Evolutionary conservation across 257 asterid genomes (phyloP), one percentile per base, ranked within the genome.

Genomic region (Haberlea rhodopensis): DNA sequence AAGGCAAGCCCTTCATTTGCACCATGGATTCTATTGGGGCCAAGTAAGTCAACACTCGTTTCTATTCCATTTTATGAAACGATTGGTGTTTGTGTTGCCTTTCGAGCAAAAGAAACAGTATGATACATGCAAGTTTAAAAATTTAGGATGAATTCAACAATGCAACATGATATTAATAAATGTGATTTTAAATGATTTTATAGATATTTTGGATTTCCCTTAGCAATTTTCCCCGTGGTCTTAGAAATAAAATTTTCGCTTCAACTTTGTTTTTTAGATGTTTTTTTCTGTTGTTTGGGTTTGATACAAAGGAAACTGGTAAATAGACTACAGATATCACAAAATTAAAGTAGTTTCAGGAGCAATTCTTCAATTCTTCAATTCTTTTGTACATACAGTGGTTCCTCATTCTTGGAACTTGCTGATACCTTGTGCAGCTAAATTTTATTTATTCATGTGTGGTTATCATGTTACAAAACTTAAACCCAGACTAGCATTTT

Each of bases 1-100:
- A 76, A 1, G 91, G 82, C 81, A 92, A 89, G 58, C 97, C 99
- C 64, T 92, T 92, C 82, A 92, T 92, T 68, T 92, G 97, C 85
- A 92, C 98, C 46, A 92, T 92, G 98, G 98, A 89, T 68, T 84
- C 96, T 20, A 92, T 92, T 53, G 96, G 97, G 68, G 98, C 97
- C 34, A 92, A 89, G 97, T 92, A 85, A 2, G 86, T 77, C 62
- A 27, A 46, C 51, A 60, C 57, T 54, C 70, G 67, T 16, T 20
- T 6, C 43, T 48, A 61, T 23, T 69, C 63, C 51, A 40, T 56
- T 53, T 57, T 66, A 52, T 34, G 29, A 52, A 10, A 37, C 5
- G 48, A 11, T 13, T 1, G 4, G 48, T 11, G 48, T n/a, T 15
- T 40, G 11, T 13, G n/a, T 8, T 57, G 32, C 24, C 21, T 28